Percentiles rank a stretch among this genome's conserved stretches.
Conservation (phyloP, 768 basidiomycete species). For the Tephrocybe sp. region DNA sequence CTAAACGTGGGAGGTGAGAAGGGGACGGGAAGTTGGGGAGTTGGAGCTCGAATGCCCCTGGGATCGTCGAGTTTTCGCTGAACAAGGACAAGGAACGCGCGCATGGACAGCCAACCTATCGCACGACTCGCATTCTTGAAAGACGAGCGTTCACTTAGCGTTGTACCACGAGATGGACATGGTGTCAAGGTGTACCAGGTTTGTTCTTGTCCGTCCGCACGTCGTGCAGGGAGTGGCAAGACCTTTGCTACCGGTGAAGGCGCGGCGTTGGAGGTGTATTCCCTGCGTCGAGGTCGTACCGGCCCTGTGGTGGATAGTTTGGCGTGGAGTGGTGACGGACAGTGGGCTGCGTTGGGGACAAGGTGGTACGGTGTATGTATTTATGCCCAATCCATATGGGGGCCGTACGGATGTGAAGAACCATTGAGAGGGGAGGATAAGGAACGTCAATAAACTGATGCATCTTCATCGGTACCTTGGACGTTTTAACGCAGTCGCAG, state of each 20-base stretch:
- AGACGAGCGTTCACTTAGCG: slow-evolving; percentile 52
- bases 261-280: slow-evolving; percentile 53
- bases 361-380: slow-evolving; percentile 66
- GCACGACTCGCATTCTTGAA: slow-evolving; percentile 45
- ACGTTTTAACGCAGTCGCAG: slow-evolving; percentile 35
- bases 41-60: slow-evolving; percentile 15
- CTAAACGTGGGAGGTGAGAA: background rate
- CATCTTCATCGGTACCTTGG: no score
- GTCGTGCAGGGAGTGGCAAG: no score
- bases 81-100: slow-evolving; percentile 29
- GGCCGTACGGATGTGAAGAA: slow-evolving; percentile 61
- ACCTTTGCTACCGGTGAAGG: background rate
- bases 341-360: slow-evolving; percentile 72
- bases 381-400: slow-evolving; percentile 75
- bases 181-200: slow-evolving; percentile 22
- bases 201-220: background rate
- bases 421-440: slow-evolving; percentile 56
- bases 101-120: slow-evolving; percentile 35
- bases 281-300: slow-evolving; percentile 70
- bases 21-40: background rate
- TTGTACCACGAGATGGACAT: slow-evolving; percentile 55
- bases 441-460: slow-evolving; percentile 50
- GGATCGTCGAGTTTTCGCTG: slow-evolving; percentile 45
- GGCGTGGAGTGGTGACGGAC: slow-evolving; percentile 51
- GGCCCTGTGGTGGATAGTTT: slow-evolving; percentile 57